A percentile compares a stretch with the other conserved stretches of the same genome.
phyloP scores from a whole-genome alignment of 1,284 basidiomycete species.

The Fomitopsis palustris region DNA sequence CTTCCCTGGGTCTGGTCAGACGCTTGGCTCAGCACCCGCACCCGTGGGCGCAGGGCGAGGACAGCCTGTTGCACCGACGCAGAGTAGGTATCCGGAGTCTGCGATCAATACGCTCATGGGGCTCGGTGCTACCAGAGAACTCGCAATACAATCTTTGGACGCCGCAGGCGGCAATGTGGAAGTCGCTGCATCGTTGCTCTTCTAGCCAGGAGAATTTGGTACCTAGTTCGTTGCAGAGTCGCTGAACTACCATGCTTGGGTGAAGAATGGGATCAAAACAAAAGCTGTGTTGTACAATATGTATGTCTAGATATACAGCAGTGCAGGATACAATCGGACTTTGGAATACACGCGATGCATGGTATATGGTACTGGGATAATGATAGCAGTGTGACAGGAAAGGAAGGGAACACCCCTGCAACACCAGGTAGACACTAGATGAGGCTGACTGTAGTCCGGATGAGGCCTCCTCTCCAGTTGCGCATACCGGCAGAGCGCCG shows the following conservation, averaged over 20 bases:
- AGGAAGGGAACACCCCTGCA: background rate
- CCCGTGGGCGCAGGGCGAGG: conserved; percentile 20
- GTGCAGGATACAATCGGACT: conserved; percentile 1
- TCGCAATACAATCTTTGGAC: conserved; percentile 75
- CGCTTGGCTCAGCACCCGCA: conserved; percentile 40
- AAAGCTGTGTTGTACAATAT: conserved; percentile 5
- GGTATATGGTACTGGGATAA: background rate
- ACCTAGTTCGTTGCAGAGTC: background rate
- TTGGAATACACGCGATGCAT: background rate
- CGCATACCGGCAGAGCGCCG: conserved; percentile 79
- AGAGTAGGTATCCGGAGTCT: conserved; percentile 44
- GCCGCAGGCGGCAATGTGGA: conserved; percentile 87
- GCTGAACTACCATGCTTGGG: background rate
- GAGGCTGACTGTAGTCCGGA: conserved; percentile 75
- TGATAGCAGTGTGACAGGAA: background rate
- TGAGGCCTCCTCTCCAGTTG: conserved; percentile 82
- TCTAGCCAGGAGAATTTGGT: conserved; percentile 36
- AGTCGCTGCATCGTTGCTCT: conserved; percentile 84
- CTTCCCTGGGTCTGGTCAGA: conserved; percentile 65
- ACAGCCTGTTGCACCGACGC: conserved; percentile 12
- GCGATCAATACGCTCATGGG: conserved; percentile 59
- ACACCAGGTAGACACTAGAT: conserved; percentile 47
- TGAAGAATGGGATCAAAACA: conserved; percentile 3
- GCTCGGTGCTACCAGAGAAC: conserved; percentile 72
- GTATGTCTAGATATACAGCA: conserved; percentile 11